Percentiles rank a stretch among this genome's conserved stretches.
phyloP scores from a whole-genome alignment of 768 basidiomycete genomes.

The Trametes gibbosa region DNA sequence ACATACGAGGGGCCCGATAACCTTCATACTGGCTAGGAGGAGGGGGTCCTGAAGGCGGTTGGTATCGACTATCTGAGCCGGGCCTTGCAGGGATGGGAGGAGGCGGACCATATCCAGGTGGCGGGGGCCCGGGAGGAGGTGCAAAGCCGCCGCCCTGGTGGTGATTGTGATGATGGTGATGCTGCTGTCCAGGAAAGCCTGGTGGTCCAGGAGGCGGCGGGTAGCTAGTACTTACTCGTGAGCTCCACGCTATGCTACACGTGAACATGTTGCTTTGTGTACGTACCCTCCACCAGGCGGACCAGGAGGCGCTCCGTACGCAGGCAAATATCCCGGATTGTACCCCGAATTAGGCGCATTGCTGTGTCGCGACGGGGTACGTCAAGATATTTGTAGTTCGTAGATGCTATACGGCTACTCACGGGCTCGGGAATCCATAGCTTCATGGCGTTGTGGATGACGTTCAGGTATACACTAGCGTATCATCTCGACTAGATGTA shows the following conservation, averaged over 20 bases:
- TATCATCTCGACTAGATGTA: neutral
- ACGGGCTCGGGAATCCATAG: constrained; percentile 14
- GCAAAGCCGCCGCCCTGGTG: constrained; percentile 16
- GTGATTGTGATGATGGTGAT: constrained; percentile 16
- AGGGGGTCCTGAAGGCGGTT: constrained; percentile 14
- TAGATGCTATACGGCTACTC: neutral
- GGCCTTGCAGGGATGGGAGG: constrained; percentile 17
- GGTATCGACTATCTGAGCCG: neutral
- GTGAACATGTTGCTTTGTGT: neutral
- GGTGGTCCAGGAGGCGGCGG: constrained; percentile 19
- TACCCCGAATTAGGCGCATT: constrained; percentile 15
- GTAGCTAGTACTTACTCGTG: constrained; percentile 4
- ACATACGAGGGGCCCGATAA: constrained; percentile 28
- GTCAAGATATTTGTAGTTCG: neutral
- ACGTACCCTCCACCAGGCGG: constrained; percentile 20
- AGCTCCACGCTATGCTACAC: neutral
- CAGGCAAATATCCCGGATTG: constrained; percentile 14
- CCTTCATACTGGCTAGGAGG: constrained; percentile 15
- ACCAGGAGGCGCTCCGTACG: constrained; percentile 21
- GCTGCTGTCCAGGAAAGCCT: constrained; percentile 16
- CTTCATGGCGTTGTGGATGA: neutral
- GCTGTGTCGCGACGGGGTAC: neutral
- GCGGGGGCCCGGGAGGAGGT: constrained; percentile 23
- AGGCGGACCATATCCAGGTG: constrained; percentile 17
- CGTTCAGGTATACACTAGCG: neutral